phyloP scores from a whole-genome alignment of 257 asterid species.

The Orobanche coerulescens region DNA sequence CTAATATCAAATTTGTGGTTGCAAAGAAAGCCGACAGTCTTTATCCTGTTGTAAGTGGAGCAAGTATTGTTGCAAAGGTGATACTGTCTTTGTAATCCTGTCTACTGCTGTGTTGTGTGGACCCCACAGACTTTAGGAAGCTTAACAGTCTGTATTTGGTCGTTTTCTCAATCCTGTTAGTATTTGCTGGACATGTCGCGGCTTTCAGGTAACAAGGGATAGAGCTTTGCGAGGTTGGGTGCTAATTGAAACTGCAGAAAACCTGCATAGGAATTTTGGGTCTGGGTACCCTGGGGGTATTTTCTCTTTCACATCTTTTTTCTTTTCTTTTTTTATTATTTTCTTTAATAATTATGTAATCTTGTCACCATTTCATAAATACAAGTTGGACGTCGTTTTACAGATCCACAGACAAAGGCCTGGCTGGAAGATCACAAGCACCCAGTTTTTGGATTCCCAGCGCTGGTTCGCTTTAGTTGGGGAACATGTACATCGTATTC shows the following conservation, averaged over 20 bases:
- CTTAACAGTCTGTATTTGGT: background rate
- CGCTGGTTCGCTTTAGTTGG: slow-evolving; percentile 97
- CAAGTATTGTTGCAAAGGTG: slow-evolving; percentile 99
- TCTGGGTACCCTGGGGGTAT: slow-evolving; percentile 98
- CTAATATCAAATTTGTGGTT: slow-evolving; percentile 74
- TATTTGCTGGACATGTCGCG: background rate
- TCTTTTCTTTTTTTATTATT: background rate
- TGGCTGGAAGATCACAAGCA: slow-evolving; percentile 89
- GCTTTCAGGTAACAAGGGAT: slow-evolving; percentile 82
- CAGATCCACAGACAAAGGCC: slow-evolving; percentile 89
- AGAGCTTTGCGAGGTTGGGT: slow-evolving; percentile 78
- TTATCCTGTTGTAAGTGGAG: slow-evolving; percentile 97
- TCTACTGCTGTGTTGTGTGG: background rate
- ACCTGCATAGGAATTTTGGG: slow-evolving; percentile 67
- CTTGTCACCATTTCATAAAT: background rate
- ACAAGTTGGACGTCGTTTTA: background rate
- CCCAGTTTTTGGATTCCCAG: slow-evolving; percentile 79
- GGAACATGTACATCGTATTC: slow-evolving; percentile 78
- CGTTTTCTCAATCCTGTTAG: background rate
- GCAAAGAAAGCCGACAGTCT: slow-evolving; percentile 98
- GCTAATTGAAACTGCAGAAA: slow-evolving; percentile 71
- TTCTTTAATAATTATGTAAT: slow-evolving; percentile 10
- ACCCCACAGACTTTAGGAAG: background rate
- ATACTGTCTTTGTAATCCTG: slow-evolving; percentile 2
- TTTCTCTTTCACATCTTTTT: slow-evolving; percentile 11